Conservation (phyloP, 2,329 filamentous ascomycete species). For the Colletotrichum magnum region DNA sequence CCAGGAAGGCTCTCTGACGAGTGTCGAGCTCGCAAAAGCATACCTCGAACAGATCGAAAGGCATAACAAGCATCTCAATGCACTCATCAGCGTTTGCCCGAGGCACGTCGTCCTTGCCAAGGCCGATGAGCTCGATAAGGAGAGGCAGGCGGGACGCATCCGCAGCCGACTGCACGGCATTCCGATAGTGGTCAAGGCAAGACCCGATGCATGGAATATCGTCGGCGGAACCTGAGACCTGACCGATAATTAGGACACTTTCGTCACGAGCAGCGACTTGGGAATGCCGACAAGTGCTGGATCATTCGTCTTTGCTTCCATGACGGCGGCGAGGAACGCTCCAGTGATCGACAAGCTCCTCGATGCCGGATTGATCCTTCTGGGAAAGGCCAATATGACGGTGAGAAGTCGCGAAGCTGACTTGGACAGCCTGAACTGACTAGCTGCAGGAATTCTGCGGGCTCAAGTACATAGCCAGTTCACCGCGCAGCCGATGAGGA, state of each 20-base stretch:
- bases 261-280: slow-evolving; percentile 52
- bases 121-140: slow-evolving; percentile 55
- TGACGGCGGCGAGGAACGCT: slow-evolving; percentile 52
- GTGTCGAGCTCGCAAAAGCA: slow-evolving; percentile 40
- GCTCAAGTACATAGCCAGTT: background rate
- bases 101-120: slow-evolving; percentile 51
- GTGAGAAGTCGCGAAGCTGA: slow-evolving; percentile 32
- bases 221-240: background rate
- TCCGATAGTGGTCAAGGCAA: slow-evolving; percentile 54
- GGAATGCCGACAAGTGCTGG: slow-evolving; percentile 58
- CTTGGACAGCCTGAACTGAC: slow-evolving; percentile 17
- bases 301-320: slow-evolving; percentile 53
- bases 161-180: slow-evolving; percentile 58
- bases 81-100: slow-evolving; percentile 55
- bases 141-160: slow-evolving; percentile 51
- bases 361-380: slow-evolving; percentile 55
- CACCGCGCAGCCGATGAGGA: slow-evolving; percentile 47
- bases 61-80: slow-evolving; percentile 46
- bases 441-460: background rate
- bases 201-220: background rate
- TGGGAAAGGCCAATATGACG: slow-evolving; percentile 58
- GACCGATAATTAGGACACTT: slow-evolving; percentile 48
- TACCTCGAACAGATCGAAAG: slow-evolving; percentile 45
- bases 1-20: slow-evolving; percentile 37
- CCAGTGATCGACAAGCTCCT: slow-evolving; percentile 53